Evolutionary conservation across 495 filamentous ascomycete species (phyloP).

Genomic region (Annulohypoxylon moriforme): DNA sequence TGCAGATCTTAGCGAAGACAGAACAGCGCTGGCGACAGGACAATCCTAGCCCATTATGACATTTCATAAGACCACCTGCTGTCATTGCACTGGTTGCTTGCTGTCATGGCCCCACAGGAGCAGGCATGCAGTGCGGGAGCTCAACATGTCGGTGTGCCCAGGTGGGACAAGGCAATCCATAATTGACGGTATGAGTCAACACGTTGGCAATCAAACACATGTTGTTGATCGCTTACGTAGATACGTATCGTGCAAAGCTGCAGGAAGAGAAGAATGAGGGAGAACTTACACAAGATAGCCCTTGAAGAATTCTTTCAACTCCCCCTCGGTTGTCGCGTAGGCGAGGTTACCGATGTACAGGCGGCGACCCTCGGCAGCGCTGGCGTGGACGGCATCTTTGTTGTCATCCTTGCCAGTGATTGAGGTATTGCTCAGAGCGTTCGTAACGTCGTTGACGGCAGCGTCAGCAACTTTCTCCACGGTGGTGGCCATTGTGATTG

Average conservation of each 20-base stretch:
- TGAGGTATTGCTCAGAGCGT: constrained; percentile 80
- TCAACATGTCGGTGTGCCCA: constrained; percentile 7
- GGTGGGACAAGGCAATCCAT: constrained; percentile 27
- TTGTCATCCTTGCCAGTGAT: constrained; percentile 68
- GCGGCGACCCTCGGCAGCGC: constrained; percentile 97
- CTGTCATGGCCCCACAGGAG: constrained; percentile 1
- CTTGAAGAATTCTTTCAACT: constrained; percentile 99
- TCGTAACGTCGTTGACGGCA: constrained; percentile 83
- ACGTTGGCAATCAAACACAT: constrained; percentile 6
- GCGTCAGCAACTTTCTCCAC: constrained; percentile 70
- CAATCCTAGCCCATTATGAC: neutral
- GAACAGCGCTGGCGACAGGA: neutral
- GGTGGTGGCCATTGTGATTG: constrained; percentile 69
- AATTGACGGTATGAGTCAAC: constrained; percentile 15
- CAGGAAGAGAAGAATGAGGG: neutral
- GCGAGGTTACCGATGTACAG: constrained; percentile 99
- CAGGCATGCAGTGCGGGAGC: neutral
- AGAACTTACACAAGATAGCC: constrained; percentile 93
- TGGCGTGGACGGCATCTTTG: constrained; percentile 89
- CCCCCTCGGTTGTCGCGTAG: constrained; percentile 99
- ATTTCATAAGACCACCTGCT: neutral
- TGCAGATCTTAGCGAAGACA: neutral
- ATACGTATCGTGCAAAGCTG: neutral
- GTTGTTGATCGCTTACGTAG: neutral
- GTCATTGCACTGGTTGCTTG: neutral